Evolutionary conservation across 371 early-diverging fungal genomes (phyloP).

Genomic region (Entomophthora muscae): DNA sequence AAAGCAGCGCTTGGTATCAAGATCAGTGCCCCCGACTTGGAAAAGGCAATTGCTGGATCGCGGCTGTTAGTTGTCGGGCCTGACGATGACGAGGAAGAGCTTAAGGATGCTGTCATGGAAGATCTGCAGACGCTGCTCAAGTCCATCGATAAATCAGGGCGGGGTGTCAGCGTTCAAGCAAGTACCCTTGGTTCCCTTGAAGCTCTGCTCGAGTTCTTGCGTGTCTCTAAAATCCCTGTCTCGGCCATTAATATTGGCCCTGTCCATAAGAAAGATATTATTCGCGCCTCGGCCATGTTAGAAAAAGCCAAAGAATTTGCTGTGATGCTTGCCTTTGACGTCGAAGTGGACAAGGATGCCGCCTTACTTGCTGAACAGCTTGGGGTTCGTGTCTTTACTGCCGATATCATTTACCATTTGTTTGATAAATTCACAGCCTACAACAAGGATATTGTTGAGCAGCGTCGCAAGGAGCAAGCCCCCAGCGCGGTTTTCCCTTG

Average conservation of each 20-base stretch:
- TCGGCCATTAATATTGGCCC: constrained; percentile 97
- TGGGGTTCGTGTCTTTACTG: constrained; percentile 88
- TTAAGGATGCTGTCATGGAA: constrained; percentile 85
- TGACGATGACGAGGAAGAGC: constrained; percentile 92
- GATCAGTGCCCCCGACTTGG: constrained; percentile 91
- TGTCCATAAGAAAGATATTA: constrained; percentile 96
- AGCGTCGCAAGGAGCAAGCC: constrained; percentile 75
- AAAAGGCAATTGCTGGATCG: constrained; percentile 98
- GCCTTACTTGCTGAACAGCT: constrained; percentile 81
- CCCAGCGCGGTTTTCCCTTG: constrained; percentile 95
- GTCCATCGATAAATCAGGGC: constrained; percentile 69
- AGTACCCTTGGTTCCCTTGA: constrained; percentile 98
- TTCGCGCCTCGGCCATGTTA: constrained; percentile 83
- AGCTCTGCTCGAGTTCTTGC: constrained; percentile 94
- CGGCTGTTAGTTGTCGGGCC: constrained; percentile 83
- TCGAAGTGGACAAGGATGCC: constrained; percentile 95
- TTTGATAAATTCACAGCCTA: constrained; percentile 92
- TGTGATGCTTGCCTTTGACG: constrained; percentile 97
- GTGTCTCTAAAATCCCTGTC: constrained; percentile 89
- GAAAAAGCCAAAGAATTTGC: constrained; percentile 79
- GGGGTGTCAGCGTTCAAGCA: constrained; percentile 98
- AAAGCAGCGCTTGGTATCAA: constrained; percentile 98
- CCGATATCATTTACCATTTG: constrained; percentile 99
- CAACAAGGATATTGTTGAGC: constrained; percentile 50
- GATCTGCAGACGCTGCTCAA: constrained; percentile 64